Percentiles rank a stretch among this genome's conserved stretches.
Evolutionary conservation across 1,284 basidiomycete species (phyloP).

Genomic region (Fomitiporia mediterranea): DNA sequence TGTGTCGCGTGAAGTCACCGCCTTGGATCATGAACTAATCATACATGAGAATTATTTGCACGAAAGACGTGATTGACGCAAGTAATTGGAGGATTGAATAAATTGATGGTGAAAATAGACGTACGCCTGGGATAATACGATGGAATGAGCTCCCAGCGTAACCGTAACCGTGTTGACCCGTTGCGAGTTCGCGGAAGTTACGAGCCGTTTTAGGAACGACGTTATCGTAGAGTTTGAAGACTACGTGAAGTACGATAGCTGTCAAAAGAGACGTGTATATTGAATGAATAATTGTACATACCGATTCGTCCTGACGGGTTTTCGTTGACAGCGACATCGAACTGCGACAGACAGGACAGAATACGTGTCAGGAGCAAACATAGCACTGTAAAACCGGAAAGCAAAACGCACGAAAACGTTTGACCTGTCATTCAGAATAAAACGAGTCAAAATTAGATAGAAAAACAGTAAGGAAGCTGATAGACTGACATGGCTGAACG

Average conservation of each 20-base stretch:
- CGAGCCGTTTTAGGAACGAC: conserved; percentile 69
- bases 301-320: conserved; percentile 61
- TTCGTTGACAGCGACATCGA: conserved; percentile 71
- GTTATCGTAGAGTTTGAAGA: conserved; percentile 79
- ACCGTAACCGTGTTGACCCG: conserved; percentile 66
- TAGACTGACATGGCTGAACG: conserved; percentile 2
- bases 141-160: conserved; percentile 73
- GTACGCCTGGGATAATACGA: conserved; percentile 59
- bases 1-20: conserved; percentile 64
- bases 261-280: conserved; percentile 29
- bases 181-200: conserved; percentile 91
- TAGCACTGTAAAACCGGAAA: background rate
- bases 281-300: conserved; percentile 38
- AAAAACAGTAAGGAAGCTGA: background rate
- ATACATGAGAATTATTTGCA: too few species aligned
- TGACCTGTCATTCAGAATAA: conserved; percentile 28
- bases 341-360: conserved; percentile 42
- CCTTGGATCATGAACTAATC: conserved; percentile 54
- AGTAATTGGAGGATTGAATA: too few species aligned
- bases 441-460: too few species aligned
- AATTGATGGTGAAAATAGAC: too few species aligned
- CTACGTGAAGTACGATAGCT: conserved; percentile 29
- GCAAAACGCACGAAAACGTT: conserved; percentile 39
- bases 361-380: background rate
- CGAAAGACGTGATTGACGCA: too few species aligned